phyloP scores from a whole-genome alignment of 345 rosid genomes.

The Populus tremula region DNA sequence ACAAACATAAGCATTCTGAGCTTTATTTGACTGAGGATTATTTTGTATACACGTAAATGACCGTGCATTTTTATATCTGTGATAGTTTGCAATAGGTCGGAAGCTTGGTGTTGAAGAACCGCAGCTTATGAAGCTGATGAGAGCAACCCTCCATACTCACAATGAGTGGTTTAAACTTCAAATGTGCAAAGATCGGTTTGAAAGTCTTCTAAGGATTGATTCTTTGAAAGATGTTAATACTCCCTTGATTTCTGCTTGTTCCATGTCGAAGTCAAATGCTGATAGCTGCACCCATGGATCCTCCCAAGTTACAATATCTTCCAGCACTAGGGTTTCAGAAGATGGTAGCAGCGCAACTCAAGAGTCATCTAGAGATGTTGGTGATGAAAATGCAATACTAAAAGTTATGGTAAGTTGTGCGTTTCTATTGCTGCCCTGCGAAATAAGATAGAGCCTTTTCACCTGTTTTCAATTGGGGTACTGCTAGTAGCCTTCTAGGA shows the following conservation, averaged over 20 bases:
- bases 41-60: conserved; percentile 30
- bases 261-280: conserved; percentile 54
- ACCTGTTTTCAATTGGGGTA: neutral
- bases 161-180: conserved; percentile 92
- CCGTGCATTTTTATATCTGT: conserved; percentile 26
- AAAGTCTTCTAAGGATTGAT: conserved; percentile 61
- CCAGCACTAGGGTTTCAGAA: conserved; percentile 61
- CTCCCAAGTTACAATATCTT: conserved; percentile 67
- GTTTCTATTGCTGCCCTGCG: neutral
- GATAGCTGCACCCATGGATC: conserved; percentile 72
- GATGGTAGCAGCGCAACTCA: conserved; percentile 80
- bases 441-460: neutral
- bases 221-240: conserved; percentile 53
- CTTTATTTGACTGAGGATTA: neutral
- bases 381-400: conserved; percentile 84
- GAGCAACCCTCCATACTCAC: conserved; percentile 81
- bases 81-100: conserved; percentile 73
- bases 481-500: neutral
- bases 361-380: conserved; percentile 60
- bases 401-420: conserved; percentile 86
- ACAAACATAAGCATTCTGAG: neutral
- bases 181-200: conserved; percentile 54
- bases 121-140: conserved; percentile 79
- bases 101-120: conserved; percentile 89
- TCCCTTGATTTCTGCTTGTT: conserved; percentile 45